Base-by-base conservation (phyloP, 2,329 filamentous ascomycete species). In the Aureobasidium sp. region DNA sequence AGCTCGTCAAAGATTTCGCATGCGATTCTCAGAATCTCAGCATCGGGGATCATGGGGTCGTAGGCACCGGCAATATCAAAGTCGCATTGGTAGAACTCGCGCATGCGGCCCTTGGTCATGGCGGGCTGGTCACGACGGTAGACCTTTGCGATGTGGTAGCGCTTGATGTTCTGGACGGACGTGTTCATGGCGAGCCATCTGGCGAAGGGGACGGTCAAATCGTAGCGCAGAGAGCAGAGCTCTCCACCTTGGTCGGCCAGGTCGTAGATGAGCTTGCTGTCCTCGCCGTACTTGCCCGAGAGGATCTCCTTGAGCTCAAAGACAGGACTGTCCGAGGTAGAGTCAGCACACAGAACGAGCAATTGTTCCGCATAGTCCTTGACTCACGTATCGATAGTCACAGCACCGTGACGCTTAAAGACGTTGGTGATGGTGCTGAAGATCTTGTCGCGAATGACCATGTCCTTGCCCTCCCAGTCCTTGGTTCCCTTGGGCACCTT, bases 81-180 rank as follows among this genome's bases (percentile, higher is more conserved):
- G 77, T 97, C 93, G 78, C 92, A 97, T 76, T 97, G 92, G 79
- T 95, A 96, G 76, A 96, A 96, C 77, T 97, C 93, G 71, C 93
- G 85, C 88, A 96, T 94, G 60, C 92, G 86, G 57, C 92, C 93
- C 74, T 95, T 94, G 65, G 88, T 90, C 78, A 97, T 90, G 64
- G 91, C 89, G 27, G 89, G 89, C 74, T 91, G 88, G 74, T 92
- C 89, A 73, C 88, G 79, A 65, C 89, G 82, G 77, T 91, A 92
- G 57, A 96, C 92, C 78, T 96, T 96, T 68, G 91, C 91, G 68
- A 97, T 92, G 78, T 96, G 91, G 76, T 96, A 97, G 70, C 93
- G 85, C 80, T 96, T 96, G 78, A 96, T 93, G 75, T 82, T 87
- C 74, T 89, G 86, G 62, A 95, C 82, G 66, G 85, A 82, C 66